A percentile compares a stretch with the other conserved stretches of the same genome.
phyloP scores from a whole-genome alignment of 768 basidiomycete genomes.

The Fomitopsis serialis region DNA sequence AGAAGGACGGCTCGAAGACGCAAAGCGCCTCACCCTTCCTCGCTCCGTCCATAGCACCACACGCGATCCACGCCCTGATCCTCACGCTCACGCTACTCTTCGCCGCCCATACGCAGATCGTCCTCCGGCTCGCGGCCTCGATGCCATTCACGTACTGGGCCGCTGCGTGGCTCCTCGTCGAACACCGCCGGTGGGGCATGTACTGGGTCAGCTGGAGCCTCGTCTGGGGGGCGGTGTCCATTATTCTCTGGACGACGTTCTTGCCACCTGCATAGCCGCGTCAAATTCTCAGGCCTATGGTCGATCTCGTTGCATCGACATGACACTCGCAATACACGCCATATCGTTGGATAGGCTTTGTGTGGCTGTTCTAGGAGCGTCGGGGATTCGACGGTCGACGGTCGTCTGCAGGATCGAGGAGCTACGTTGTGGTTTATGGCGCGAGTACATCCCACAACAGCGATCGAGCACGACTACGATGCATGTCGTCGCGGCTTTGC shows the following conservation, averaged over 20 bases:
- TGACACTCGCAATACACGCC: too few species aligned
- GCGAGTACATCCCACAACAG: too few species aligned
- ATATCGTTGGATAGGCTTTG: too few species aligned
- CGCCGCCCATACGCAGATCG: slow-evolving; percentile 83
- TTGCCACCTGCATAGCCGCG: slow-evolving; percentile 76
- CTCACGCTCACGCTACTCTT: slow-evolving; percentile 64
- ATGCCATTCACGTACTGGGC: slow-evolving; percentile 87
- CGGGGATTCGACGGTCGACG: too few species aligned
- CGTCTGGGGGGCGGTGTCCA: slow-evolving; percentile 65
- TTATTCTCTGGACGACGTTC: slow-evolving; percentile 79
- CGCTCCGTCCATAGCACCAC: slow-evolving; percentile 47
- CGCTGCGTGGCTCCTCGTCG: slow-evolving; percentile 59
- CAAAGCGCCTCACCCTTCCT: slow-evolving; percentile 27
- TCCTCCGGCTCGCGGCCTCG: slow-evolving; percentile 68
- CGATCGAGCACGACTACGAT: too few species aligned
- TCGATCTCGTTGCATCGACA: too few species aligned
- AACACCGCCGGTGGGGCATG: slow-evolving; percentile 41
- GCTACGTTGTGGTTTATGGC: too few species aligned
- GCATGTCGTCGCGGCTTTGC: too few species aligned
- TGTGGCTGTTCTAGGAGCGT: too few species aligned
- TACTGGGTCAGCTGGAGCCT: slow-evolving; percentile 77
- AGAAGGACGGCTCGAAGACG: neutral
- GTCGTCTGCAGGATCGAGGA: too few species aligned
- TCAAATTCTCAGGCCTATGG: too few species aligned
- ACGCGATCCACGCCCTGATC: slow-evolving; percentile 68